phyloP scores from a whole-genome alignment of 805 yeast genomes.

The Helenozyma baotianmanensis region DNA sequence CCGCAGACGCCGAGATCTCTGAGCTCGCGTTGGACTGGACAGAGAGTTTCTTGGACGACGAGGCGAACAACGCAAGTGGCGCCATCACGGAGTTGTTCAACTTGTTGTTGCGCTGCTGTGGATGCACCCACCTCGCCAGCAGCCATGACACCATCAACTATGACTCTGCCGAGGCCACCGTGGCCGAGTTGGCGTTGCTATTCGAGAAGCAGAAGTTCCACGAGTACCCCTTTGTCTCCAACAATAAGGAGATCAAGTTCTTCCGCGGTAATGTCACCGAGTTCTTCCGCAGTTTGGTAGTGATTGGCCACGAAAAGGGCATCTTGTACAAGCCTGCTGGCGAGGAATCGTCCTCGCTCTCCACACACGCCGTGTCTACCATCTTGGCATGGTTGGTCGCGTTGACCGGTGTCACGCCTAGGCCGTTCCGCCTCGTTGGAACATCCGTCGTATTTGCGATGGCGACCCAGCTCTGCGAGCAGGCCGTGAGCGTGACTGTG shows the following conservation, averaged over 20 bases:
- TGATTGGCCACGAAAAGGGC: slow-evolving; percentile 58
- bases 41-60: slow-evolving; percentile 25
- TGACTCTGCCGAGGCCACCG: slow-evolving; percentile 69
- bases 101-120: slow-evolving; percentile 64
- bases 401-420: slow-evolving; percentile 60
- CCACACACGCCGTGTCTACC: slow-evolving; percentile 47
- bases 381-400: slow-evolving; percentile 73
- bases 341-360: slow-evolving; percentile 16
- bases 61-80: slow-evolving; percentile 4
- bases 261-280: slow-evolving; percentile 48
- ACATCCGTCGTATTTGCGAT: slow-evolving; percentile 56
- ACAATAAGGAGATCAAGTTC: slow-evolving; percentile 41
- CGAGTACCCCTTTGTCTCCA: slow-evolving; percentile 64
- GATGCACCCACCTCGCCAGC: slow-evolving; percentile 62
- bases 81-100: slow-evolving; percentile 66
- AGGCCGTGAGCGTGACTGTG: slow-evolving; percentile 33
- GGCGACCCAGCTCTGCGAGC: slow-evolving; percentile 55
- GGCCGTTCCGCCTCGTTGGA: slow-evolving; percentile 69
- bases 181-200: slow-evolving; percentile 62
- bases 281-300: slow-evolving; percentile 52
- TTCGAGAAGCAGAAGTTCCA: slow-evolving; percentile 59
- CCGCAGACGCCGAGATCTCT: slow-evolving; percentile 25
- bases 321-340: slow-evolving; percentile 39
- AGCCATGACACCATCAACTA: slow-evolving; percentile 70
- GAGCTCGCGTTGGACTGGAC: slow-evolving; percentile 40